A percentile compares a stretch with the other conserved stretches of the same genome.
Conservation (phyloP, 2,329 filamentous ascomycete genomes). For the Elsinoe necatrix region DNA sequence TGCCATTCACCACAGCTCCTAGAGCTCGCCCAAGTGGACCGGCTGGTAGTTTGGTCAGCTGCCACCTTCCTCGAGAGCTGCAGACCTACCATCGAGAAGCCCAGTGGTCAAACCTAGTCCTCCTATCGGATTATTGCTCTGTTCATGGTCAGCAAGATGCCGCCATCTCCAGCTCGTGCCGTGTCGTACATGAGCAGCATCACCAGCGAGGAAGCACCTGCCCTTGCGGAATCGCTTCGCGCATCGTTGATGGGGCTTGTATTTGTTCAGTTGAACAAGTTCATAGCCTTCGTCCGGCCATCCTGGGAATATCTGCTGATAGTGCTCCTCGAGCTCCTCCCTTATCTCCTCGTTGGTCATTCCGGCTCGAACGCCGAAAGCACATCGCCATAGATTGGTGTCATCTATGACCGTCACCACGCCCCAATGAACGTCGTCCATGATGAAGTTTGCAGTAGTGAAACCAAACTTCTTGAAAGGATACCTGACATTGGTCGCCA, state of each 20-base stretch:
- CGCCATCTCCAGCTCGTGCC: not conserved
- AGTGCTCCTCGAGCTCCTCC: not conserved
- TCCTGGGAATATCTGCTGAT: not conserved
- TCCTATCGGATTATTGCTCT: conserved; percentile 6
- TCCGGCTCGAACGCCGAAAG: not conserved
- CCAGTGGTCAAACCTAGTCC: conserved; percentile 3
- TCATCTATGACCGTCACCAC: conserved; percentile 9
- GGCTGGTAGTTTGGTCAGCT: not conserved
- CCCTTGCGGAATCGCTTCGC: not conserved
- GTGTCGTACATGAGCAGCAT: not conserved
- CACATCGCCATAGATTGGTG: not conserved
- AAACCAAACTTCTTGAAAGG: conserved; percentile 4
- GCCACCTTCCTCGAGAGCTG: not conserved
- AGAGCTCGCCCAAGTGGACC: not conserved
- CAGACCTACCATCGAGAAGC: not conserved
- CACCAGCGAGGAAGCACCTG: not conserved
- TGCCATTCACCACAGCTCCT: not conserved
- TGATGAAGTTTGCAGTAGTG: not conserved
- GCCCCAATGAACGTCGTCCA: conserved; percentile 1
- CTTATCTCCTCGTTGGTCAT: conserved; percentile 7
- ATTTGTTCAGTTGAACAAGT: not conserved
- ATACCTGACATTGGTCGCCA: not conserved
- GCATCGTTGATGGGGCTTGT: conserved; percentile 2
- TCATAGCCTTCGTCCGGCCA: conserved; percentile 8
- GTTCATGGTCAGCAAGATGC: not conserved